These are phyloP conservation scores for Herpotrichia juniperi DNA, from an alignment of 2,329 filamentous ascomycete genomes.

Conservation along the genomic window DNA sequence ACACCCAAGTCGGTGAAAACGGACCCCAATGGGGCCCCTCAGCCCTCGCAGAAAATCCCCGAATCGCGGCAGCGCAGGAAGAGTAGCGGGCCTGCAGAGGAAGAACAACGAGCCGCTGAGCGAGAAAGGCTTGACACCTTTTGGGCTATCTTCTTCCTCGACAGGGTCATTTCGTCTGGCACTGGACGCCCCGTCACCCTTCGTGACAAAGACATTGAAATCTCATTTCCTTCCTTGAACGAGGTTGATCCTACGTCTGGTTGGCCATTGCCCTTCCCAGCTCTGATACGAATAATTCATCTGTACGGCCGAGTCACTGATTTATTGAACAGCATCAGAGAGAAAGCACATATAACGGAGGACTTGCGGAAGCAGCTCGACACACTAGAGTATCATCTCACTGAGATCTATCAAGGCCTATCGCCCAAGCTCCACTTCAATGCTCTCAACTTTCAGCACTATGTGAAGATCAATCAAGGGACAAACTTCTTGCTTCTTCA, in stretches of 20 bases:
- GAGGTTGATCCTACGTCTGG: conserved; percentile 61
- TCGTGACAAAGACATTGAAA: conserved; percentile 82
- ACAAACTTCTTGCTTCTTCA: conserved; percentile 87
- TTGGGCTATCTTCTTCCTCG: conserved; percentile 88
- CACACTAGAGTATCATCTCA: conserved; percentile 82
- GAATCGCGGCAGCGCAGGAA: conserved; percentile 52
- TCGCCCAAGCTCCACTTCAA: conserved; percentile 81
- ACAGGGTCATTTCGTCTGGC: conserved; percentile 85
- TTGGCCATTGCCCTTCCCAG: conserved; percentile 80
- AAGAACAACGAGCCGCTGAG: conserved; percentile 71
- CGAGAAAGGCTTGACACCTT: conserved; percentile 86
- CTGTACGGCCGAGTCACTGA: conserved; percentile 86
- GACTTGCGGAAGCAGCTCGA: conserved; percentile 75
- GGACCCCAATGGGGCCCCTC: conserved; percentile 29
- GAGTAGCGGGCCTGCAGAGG: conserved; percentile 41
- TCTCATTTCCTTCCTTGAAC: conserved; percentile 68
- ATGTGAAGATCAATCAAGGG: conserved; percentile 79
- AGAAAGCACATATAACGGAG: conserved; percentile 73
- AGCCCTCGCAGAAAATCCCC: conserved; percentile 61
- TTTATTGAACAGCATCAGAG: conserved; percentile 79
- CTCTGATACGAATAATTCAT: conserved; percentile 82
- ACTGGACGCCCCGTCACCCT: conserved; percentile 85
- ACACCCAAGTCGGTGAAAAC: conserved; percentile 62
- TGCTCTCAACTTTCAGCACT: conserved; percentile 83
- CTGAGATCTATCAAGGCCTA: conserved; percentile 74